Evolutionary conservation across 176 grass and related monocot genomes (phyloP).

Genomic region (Triticum aestivum): DNA sequence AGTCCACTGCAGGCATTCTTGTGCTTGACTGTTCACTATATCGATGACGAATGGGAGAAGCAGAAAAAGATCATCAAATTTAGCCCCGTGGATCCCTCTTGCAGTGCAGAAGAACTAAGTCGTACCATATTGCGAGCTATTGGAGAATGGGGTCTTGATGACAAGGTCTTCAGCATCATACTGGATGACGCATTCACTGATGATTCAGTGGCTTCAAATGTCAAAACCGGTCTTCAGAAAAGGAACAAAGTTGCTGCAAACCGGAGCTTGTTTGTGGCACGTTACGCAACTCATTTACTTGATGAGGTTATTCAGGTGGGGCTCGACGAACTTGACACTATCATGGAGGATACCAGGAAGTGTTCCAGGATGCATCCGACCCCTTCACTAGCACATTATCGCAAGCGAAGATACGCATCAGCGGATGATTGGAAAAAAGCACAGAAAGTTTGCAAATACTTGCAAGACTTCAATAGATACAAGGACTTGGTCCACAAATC

Average conservation of each 20-base stretch:
- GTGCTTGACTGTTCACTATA: conserved; percentile 35
- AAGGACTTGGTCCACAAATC: background rate
- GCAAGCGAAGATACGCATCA: conserved; percentile 24
- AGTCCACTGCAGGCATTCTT: conserved; percentile 22
- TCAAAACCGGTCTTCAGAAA: conserved; percentile 12
- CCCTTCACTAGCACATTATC: conserved; percentile 17
- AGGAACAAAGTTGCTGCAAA: conserved; percentile 5
- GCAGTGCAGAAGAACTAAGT: conserved; percentile 13
- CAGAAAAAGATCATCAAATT: conserved; percentile 17
- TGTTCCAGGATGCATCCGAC: background rate
- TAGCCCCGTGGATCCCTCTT: conserved; percentile 6
- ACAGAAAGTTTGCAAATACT: background rate
- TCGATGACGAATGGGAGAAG: conserved; percentile 25
- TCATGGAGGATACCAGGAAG: conserved; percentile 7
- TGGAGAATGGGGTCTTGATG: conserved; percentile 24
- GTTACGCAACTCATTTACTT: conserved; percentile 30
- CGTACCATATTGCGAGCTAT: conserved; percentile 17
- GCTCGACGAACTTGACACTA: conserved; percentile 33
- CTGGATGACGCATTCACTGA: conserved; percentile 39
- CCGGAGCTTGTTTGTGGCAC: conserved; percentile 33
- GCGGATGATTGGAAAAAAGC: background rate
- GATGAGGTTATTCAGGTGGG: conserved; percentile 40
- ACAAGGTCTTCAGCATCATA: conserved; percentile 37
- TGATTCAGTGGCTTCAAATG: conserved; percentile 31
- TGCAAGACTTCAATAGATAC: background rate